Evolutionary conservation across 306 rosid species (phyloP).

Genomic region (Erythrophleum fordii): DNA sequence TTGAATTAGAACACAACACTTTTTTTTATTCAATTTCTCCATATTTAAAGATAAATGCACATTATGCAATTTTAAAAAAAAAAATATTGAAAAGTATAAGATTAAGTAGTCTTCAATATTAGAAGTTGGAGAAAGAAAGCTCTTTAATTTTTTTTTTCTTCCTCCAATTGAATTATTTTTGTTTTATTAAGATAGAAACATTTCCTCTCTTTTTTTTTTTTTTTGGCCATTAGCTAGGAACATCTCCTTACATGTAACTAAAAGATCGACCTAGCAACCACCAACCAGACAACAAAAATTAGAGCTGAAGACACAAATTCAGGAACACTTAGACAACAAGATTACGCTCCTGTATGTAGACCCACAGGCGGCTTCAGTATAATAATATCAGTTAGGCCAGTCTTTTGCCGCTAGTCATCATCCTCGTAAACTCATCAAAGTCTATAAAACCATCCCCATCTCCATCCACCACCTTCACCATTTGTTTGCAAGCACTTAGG

Average conservation of each 20-base stretch:
- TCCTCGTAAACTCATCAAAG: conserved; percentile 64
- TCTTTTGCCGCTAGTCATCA: conserved; percentile 67
- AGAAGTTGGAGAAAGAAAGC: no score
- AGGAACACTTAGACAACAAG: background rate
- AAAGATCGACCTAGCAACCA: background rate
- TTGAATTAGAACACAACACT: background rate
- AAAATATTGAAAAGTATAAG: no score
- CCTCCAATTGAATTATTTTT: no score
- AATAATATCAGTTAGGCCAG: conserved; percentile 8
- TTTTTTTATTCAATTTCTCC: no score
- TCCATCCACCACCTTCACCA: conserved; percentile 72
- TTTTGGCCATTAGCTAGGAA: no score
- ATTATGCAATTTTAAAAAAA: no score
- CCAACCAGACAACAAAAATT: background rate
- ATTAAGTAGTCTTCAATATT: no score
- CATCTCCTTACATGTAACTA: background rate
- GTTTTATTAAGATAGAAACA: conserved; percentile 1
- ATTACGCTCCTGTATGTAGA: background rate
- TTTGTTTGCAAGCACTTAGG: conserved; percentile 59
- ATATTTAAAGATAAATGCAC: no score
- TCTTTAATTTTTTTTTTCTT: no score
- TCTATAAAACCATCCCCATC: conserved; percentile 82
- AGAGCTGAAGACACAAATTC: background rate
- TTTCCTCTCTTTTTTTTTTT: no score
- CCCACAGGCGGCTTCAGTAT: background rate